A percentile compares a stretch with the other conserved stretches of the same genome.
These are phyloP conservation scores for Trametes cingulata DNA, from an alignment of 768 basidiomycete species.

Conservation along the genomic window DNA sequence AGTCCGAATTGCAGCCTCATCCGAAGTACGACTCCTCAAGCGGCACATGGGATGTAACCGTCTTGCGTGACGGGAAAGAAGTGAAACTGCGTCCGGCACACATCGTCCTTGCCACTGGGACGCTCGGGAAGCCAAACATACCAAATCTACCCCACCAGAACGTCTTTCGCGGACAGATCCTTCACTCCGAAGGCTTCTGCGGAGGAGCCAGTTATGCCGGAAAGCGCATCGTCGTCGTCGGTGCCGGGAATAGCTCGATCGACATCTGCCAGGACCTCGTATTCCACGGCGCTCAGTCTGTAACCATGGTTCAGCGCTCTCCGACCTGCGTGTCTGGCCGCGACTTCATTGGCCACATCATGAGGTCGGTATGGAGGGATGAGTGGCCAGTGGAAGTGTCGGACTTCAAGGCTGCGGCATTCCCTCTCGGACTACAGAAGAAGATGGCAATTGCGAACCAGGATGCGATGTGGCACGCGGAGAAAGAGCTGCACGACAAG, in stretches of 20 bases:
- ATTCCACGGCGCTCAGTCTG: slow-evolving; percentile 33
- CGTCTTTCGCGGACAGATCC: slow-evolving; percentile 33
- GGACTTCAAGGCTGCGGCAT: slow-evolving; percentile 26
- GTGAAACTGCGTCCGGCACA: slow-evolving; percentile 39
- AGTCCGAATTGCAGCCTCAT: slow-evolving; percentile 32
- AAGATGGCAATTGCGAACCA: slow-evolving; percentile 21
- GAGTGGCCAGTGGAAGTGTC: slow-evolving; percentile 27
- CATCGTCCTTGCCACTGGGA: slow-evolving; percentile 42
- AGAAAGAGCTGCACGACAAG: slow-evolving; percentile 38
- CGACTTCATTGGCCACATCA: background rate
- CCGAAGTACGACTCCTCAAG: slow-evolving; percentile 37
- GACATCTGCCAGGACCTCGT: slow-evolving; percentile 43
- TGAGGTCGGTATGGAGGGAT: slow-evolving; percentile 18
- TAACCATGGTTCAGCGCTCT: slow-evolving; percentile 47
- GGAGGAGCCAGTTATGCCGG: slow-evolving; percentile 35
- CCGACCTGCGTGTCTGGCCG: slow-evolving; percentile 36
- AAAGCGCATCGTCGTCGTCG: slow-evolving; percentile 42
- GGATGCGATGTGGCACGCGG: slow-evolving; percentile 29
- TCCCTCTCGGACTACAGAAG: slow-evolving; percentile 30
- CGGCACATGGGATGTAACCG: slow-evolving; percentile 38
- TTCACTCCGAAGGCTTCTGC: slow-evolving; percentile 37
- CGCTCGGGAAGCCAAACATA: slow-evolving; percentile 36
- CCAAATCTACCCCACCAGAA: slow-evolving; percentile 32
- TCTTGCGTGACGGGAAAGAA: slow-evolving; percentile 33
- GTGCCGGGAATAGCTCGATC: slow-evolving; percentile 42